Conservation (phyloP, 1,139 yeast species). For the Nakaseomyces nivariensis region DNA sequence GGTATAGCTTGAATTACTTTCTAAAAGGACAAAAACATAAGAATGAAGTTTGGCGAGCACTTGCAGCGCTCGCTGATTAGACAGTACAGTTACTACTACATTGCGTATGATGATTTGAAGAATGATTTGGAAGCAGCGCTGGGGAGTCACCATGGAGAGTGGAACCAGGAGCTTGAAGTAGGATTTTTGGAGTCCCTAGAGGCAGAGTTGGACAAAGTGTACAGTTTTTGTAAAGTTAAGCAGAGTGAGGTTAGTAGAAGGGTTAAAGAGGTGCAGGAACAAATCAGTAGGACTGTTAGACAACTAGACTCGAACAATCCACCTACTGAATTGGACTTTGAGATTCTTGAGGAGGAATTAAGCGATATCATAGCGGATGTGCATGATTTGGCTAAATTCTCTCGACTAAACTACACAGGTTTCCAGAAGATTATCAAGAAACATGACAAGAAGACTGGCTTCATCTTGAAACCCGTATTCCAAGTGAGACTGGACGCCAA, state of each 20-base stretch:
- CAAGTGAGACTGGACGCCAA: conserved; percentile 86
- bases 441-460: conserved; percentile 85
- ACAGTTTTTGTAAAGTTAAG: conserved; percentile 79
- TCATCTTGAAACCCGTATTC: conserved; percentile 80
- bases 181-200: conserved; percentile 67
- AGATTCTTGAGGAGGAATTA: conserved; percentile 81
- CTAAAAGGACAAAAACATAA: not conserved
- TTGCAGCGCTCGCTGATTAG: conserved; percentile 62
- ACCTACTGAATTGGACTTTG: conserved; percentile 70
- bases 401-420: conserved; percentile 88
- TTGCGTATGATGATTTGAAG: conserved; percentile 83
- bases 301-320: conserved; percentile 33
- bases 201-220: conserved; percentile 80
- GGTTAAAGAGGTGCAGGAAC: conserved; percentile 67
- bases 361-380: conserved; percentile 94
- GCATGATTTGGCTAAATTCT: conserved; percentile 89
- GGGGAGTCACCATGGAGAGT: conserved; percentile 39
- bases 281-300: conserved; percentile 55
- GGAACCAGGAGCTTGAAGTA: conserved; percentile 76
- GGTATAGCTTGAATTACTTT: not conserved
- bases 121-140: conserved; percentile 64
- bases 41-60: conserved; percentile 59
- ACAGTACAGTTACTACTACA: conserved; percentile 83
- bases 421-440: conserved; percentile 92
- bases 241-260: conserved; percentile 75